These are phyloP conservation scores for Yamadazyma endophytica DNA, from an alignment of 805 yeast species.

Conservation along the genomic window DNA sequence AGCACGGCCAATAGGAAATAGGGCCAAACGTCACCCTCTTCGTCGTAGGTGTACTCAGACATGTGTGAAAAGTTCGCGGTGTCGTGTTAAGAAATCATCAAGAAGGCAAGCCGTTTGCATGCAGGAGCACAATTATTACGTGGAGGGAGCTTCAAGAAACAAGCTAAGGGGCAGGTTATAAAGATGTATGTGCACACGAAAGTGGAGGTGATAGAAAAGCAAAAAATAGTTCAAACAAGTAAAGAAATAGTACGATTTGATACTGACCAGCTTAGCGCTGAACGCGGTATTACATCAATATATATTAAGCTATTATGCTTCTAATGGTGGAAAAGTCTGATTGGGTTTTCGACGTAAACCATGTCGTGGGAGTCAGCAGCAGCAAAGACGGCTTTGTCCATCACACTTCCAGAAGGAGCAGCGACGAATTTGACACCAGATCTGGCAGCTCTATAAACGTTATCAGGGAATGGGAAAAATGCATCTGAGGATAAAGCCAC, in stretches of 20 bases:
- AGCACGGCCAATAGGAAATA: conserved; percentile 74
- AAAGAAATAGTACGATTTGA: too few relatives aligned
- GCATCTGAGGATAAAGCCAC: conserved; percentile 97
- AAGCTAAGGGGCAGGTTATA: too few relatives aligned
- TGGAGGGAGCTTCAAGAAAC: too few relatives aligned
- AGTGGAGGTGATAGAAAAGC: too few relatives aligned
- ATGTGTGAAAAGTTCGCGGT: too few relatives aligned
- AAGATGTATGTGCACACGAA: too few relatives aligned
- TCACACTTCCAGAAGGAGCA: conserved; percentile 97
- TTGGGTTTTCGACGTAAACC: conserved; percentile 95
- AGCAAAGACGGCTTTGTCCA: conserved; percentile 92
- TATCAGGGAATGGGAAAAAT: conserved; percentile 99
- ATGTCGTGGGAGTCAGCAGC: conserved; percentile 91
- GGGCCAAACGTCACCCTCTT: conserved; percentile 90
- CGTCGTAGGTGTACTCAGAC: conserved; percentile 74
- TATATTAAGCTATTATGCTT: neutral
- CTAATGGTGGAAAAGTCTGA: conserved; percentile 96
- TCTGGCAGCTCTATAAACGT: conserved; percentile 94
- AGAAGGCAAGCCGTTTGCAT: too few relatives aligned
- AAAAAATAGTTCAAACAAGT: too few relatives aligned
- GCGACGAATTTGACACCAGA: conserved; percentile 95
- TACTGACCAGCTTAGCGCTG: neutral
- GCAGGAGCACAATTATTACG: too few relatives aligned
- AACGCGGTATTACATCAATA: neutral
- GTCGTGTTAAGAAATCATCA: too few relatives aligned